These are phyloP conservation scores for bread wheat (Triticum aestivum) DNA, from an alignment of 176 grass and related monocot species.

Conservation along the genomic window IWGSC_CS_RefSeq_v2.1 NC_057808.1:244865777-244866276, in stretches of 20 bases:
- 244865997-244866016: background rate
- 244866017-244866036: no score
- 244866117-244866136: background rate
- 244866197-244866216: background rate
- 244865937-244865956: background rate
- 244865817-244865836: background rate
- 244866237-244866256: no score
- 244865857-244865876: background rate
- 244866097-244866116: background rate
- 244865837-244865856: background rate
- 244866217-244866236: no score
- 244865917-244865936: background rate
- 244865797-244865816: conserved; percentile 61
- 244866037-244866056: background rate
- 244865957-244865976: background rate
- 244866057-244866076: background rate
- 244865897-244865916: background rate
- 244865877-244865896: background rate
- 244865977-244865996: background rate
- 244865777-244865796: conserved; percentile 69
- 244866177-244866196: background rate
- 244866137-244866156: background rate
- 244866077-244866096: background rate
- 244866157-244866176: background rate
- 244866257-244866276: no score